Percentiles rank a stretch among this genome's conserved stretches.
Conservation (phyloP, 768 basidiomycete genomes). For the Auricularia heimuer region DNA sequence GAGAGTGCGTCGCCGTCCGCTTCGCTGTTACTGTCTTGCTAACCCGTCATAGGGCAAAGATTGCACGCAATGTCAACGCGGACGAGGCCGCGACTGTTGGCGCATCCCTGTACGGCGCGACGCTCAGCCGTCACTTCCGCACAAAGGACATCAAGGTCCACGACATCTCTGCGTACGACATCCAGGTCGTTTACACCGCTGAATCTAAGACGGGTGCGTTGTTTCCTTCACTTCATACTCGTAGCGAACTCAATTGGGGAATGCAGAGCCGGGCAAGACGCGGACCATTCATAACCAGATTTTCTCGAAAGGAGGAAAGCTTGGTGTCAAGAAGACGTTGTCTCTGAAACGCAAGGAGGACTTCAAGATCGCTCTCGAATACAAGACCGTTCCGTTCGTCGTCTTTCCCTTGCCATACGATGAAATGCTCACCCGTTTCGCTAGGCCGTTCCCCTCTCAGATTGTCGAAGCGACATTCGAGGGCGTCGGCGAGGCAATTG, state of each 20-base stretch:
- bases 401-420: not conserved
- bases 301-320: conserved; percentile 69
- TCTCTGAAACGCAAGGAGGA: conserved; percentile 81
- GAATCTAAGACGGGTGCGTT: conserved; percentile 32
- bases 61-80: conserved; percentile 91
- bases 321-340: conserved; percentile 75
- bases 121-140: conserved; percentile 81
- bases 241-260: not conserved
- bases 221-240: not conserved
- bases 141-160: conserved; percentile 86
- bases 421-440: not conserved
- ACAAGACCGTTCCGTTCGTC: conserved; percentile 43
- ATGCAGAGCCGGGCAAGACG: conserved; percentile 29
- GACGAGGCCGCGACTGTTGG: conserved; percentile 86
- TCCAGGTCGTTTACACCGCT: conserved; percentile 70
- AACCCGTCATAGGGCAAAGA: conserved; percentile 47
- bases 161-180: conserved; percentile 64
- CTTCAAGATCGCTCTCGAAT: conserved; percentile 67
- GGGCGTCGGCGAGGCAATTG: conserved; percentile 67
- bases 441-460: conserved; percentile 60
- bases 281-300: conserved; percentile 67
- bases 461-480: conserved; percentile 63
- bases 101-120: conserved; percentile 86
- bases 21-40: not conserved
- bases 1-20: conserved; percentile 45